A percentile compares a stretch with the other conserved stretches of the same genome.
Evolutionary conservation across 2,329 filamentous ascomycete genomes (phyloP).

Genomic region (Chrysosporium keratinophilum): DNA sequence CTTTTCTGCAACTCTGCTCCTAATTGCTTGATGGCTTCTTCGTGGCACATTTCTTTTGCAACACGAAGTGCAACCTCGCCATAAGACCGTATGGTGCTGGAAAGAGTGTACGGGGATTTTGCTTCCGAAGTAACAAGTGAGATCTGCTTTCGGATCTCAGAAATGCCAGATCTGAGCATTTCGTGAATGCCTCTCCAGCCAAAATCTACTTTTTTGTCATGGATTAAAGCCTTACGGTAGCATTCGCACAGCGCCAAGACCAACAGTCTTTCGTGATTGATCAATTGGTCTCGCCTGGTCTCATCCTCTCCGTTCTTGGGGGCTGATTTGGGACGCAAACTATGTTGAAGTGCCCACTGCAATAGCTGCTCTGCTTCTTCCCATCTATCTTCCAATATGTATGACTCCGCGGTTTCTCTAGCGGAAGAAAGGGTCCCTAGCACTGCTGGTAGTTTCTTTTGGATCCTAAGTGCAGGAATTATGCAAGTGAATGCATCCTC

Average conservation of each 20-base stretch:
- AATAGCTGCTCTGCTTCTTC: constrained; percentile 9
- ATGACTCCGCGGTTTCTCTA: constrained; percentile 7
- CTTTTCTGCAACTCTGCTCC: too few species aligned
- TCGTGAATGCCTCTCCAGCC: constrained; percentile 5
- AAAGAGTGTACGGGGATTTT: constrained; percentile 1
- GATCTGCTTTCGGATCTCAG: neutral
- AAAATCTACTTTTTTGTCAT: neutral
- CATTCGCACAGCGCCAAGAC: constrained; percentile 11
- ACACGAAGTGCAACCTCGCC: neutral
- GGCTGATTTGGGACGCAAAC: neutral
- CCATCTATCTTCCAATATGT: neutral
- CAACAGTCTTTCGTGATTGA: constrained; percentile 4
- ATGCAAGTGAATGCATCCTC: constrained; percentile 28
- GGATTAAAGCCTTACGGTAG: constrained; percentile 7
- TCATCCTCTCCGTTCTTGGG: neutral
- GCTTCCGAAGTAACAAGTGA: neutral
- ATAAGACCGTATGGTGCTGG: constrained; percentile 5
- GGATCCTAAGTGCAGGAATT: constrained; percentile 19
- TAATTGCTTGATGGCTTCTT: too few species aligned
- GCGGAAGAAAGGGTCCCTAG: neutral
- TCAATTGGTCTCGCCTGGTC: neutral
- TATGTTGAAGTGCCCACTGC: constrained; percentile 6
- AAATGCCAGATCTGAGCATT: neutral
- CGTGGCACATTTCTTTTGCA: neutral
- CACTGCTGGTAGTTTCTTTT: constrained; percentile 10